Base-by-base conservation (phyloP, 2,329 filamentous ascomycete species). In the Exophiala calicioides region DNA sequence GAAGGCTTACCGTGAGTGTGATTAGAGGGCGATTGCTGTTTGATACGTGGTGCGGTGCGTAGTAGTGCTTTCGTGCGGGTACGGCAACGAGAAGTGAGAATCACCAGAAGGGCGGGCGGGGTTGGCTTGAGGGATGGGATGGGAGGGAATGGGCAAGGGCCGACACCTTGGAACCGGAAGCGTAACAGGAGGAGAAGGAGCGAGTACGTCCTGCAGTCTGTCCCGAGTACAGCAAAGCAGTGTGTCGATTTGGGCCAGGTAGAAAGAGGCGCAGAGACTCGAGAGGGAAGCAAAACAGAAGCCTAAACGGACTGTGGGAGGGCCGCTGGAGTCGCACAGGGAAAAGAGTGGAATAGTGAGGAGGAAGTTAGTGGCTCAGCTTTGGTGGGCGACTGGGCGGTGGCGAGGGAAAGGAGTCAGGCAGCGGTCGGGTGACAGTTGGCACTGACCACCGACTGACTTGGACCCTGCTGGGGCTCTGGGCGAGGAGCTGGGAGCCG, bases 1-100 rank as follows among this genome's bases (percentile, higher is more conserved):
- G 31, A 29, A 51, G 52, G 48, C 52, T 50, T 55, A 55, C 52
- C 52, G 37, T 33, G 46, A 40, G 38, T 45, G 47, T 55, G 48
- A 52, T 52, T 52, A 55, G 52, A 55, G 27, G 48, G 44, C 26
- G 35, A 46, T 33, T 44, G 46, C 18, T 47, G 26, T 44, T 51
- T 44, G 52, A 55, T 55, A 55, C 48, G 52, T 52, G 52, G 41
- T 52, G 39, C 26, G 35, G 36, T 19, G 44, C 29, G 23, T 43
- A 33, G 33, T 32, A 27, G 31, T 49, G 27, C 31, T 44, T 15
- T 39, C 32, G 45, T 26, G 40, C 34, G 35, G 42, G 36, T 38
- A 47, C 39, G 47, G 44, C 33, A 53, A 35, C 29, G 39, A 36
- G 34, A 41, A 24, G 33, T 33, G 41, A 48, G 34, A 47, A 44